phyloP scores from a whole-genome alignment of 768 basidiomycete genomes.

The Candolleomyces aberdarensis region DNA sequence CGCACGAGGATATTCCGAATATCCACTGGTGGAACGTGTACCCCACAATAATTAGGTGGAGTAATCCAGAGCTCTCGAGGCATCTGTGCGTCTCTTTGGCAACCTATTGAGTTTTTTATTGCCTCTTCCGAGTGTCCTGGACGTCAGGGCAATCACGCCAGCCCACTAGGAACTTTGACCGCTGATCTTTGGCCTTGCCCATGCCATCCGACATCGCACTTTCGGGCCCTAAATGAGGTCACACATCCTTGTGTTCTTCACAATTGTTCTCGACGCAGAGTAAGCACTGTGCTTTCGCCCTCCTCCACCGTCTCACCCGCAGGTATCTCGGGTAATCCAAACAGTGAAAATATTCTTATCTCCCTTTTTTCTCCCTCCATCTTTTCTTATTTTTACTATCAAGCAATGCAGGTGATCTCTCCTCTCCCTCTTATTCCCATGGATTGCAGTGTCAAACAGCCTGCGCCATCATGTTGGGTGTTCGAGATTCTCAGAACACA shows the following conservation, averaged over 20 bases:
- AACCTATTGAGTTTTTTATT: too few species aligned
- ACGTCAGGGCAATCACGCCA: too few species aligned
- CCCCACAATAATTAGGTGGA: background rate
- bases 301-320: background rate
- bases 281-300: too few species aligned
- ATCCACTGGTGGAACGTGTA: background rate
- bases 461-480: background rate
- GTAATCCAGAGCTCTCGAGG: background rate
- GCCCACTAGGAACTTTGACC: too few species aligned
- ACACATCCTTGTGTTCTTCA: background rate
- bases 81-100: too few species aligned
- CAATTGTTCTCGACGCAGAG: background rate
- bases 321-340: background rate
- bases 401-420: background rate
- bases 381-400: background rate
- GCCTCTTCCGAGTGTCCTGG: too few species aligned
- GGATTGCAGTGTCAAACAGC: background rate
- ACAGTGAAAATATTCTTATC: background rate
- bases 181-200: background rate
- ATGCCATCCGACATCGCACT: too few species aligned
- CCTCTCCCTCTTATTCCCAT: background rate
- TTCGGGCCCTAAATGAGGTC: too few species aligned
- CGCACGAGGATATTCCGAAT: background rate
- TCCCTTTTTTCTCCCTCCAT: conserved; percentile 6
- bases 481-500: background rate